Conservation (phyloP, 75 land plant genomes). For the Chamaecyparis obtusa region DNA sequence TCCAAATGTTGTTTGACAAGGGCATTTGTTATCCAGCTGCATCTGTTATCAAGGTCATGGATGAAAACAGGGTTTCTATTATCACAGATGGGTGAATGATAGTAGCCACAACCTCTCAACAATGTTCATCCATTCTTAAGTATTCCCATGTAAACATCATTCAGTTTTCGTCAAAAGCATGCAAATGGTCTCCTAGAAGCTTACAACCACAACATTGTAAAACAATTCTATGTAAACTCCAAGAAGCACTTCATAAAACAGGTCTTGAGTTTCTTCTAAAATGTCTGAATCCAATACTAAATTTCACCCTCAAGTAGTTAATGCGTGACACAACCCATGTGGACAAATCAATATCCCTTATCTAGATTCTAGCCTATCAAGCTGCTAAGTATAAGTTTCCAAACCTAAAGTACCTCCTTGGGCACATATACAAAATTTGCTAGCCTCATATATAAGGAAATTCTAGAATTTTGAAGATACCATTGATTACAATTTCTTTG, state of each 20-base stretch:
- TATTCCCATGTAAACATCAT: not conserved
- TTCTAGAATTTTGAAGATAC: not conserved
- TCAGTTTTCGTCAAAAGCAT: not conserved
- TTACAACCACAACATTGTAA: not conserved
- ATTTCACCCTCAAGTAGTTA: not conserved
- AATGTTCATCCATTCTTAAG: not conserved
- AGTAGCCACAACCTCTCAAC: not conserved
- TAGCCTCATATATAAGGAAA: not conserved
- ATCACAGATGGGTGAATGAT: not conserved
- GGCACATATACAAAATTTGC: not conserved
- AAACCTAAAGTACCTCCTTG: not conserved
- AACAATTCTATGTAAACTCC: not conserved
- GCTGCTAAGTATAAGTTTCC: not conserved
- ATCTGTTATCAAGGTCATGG: not conserved
- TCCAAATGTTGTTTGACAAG: not conserved
- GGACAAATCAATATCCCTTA: not conserved
- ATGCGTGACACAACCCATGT: not conserved
- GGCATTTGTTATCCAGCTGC: not conserved
- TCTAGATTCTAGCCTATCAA: not conserved
- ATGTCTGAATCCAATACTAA: not conserved
- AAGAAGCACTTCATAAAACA: not conserved
- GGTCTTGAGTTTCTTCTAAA: not conserved
- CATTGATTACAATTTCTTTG: not conserved
- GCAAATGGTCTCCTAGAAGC: not conserved
- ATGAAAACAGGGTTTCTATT: not conserved